Evolutionary conservation across 2,329 filamentous ascomycete genomes (phyloP).

Genomic region (Pseudogymnoascus sp.): DNA sequence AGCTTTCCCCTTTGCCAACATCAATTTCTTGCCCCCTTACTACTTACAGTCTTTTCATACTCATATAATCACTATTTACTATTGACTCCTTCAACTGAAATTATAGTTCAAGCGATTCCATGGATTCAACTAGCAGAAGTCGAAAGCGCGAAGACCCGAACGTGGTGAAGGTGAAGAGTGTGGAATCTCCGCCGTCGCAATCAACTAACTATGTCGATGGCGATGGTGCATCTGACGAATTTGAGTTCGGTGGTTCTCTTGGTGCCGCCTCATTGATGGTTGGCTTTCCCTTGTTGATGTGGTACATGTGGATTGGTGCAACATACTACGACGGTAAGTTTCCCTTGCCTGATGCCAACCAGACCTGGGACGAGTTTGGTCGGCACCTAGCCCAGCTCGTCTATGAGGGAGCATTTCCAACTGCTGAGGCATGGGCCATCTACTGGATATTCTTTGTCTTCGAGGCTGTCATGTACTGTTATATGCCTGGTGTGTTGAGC

Average conservation of each 20-base stretch:
- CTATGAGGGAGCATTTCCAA: slow-evolving; percentile 79
- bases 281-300: slow-evolving; percentile 90
- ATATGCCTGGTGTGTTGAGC: slow-evolving; percentile 77
- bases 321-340: slow-evolving; percentile 84
- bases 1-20: no score
- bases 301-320: slow-evolving; percentile 98
- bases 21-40: no score
- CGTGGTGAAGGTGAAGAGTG: no score
- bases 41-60: no score
- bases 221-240: no score
- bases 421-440: slow-evolving; percentile 74
- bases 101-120: no score
- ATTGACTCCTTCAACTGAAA: no score
- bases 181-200: no score
- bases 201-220: no score
- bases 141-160: no score
- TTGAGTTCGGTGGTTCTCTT: slow-evolving; percentile 80
- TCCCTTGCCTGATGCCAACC: slow-evolving; percentile 55
- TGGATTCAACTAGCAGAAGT: no score
- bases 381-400: slow-evolving; percentile 62
- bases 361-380: slow-evolving; percentile 64
- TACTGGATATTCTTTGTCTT: slow-evolving; percentile 93
- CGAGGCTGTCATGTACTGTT: slow-evolving; percentile 73
- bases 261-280: slow-evolving; percentile 82
- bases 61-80: no score